phyloP scores from a whole-genome alignment of 305 asterid genomes.

The Fraxinus xanthoxyloides region DNA sequence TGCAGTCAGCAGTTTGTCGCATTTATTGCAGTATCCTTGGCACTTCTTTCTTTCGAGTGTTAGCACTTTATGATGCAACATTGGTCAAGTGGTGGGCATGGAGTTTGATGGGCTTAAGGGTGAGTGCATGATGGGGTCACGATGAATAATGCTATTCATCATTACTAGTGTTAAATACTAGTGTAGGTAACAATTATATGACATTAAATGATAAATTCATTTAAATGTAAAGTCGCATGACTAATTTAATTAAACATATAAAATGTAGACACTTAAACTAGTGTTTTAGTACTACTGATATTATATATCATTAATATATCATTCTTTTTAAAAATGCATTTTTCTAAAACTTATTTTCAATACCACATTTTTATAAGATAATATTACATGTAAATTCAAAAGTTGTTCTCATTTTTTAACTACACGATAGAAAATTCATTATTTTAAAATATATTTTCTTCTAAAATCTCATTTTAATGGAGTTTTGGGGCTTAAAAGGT shows the following conservation, averaged over 20 bases:
- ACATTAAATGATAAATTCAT: not conserved
- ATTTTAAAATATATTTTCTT: not conserved
- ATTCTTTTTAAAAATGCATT: no score
- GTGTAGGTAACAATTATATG: no score
- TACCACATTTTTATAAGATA: no score
- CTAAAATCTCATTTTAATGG: not conserved
- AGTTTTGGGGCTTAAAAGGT: not conserved
- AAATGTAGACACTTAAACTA: no score
- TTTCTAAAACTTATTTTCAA: no score
- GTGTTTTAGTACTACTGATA: not conserved
- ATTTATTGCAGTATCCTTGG: not conserved
- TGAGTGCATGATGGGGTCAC: not conserved
- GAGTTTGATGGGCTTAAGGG: not conserved
- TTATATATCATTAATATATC: no score
- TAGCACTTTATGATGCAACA: not conserved
- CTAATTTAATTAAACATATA: not conserved
- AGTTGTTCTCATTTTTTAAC: not conserved
- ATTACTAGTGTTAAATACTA: no score
- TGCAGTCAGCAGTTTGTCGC: not conserved
- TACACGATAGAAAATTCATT: not conserved
- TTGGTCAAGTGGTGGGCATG: not conserved
- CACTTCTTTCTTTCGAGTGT: not conserved
- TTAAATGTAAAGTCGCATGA: no score
- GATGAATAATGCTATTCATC: not conserved
- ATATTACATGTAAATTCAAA: not conserved